Percentiles rank a stretch among this genome's conserved stretches.
Conservation (phyloP, 192 early-diverging fungal species). For the Jimgerdemannia flammicorona region DNA sequence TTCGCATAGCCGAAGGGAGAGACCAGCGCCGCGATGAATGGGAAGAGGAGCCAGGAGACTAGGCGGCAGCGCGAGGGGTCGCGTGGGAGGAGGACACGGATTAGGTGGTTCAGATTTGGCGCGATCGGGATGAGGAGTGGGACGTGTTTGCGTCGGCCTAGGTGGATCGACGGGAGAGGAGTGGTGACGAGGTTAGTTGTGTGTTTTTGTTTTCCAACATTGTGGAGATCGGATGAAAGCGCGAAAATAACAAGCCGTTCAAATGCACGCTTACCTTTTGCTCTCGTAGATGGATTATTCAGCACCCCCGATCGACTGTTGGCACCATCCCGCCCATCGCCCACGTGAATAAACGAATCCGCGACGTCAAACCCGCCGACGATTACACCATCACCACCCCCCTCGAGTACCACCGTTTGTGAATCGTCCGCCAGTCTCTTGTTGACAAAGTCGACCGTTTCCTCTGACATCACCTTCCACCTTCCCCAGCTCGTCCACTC, state of each 20-base stretch:
- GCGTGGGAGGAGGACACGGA: background rate
- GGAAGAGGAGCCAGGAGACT: background rate
- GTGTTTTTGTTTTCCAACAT: background rate
- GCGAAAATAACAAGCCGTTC: too few species aligned
- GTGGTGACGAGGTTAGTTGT: background rate
- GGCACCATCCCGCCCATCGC: background rate
- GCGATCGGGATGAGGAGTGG: background rate
- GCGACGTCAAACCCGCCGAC: background rate
- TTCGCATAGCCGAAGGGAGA: background rate
- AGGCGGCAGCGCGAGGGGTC: background rate
- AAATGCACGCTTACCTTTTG: too few species aligned
- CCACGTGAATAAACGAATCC: background rate
- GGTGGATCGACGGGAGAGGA: background rate
- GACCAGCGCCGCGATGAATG: background rate
- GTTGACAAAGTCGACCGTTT: background rate
- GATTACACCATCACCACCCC: background rate
- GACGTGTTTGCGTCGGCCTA: background rate
- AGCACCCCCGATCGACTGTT: background rate
- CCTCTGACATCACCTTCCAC: background rate
- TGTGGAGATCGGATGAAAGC: too few species aligned
- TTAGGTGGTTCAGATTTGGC: background rate
- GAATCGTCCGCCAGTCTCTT: background rate
- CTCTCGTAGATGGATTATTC: background rate
- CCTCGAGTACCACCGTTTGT: too few species aligned
- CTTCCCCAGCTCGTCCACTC: background rate